Evolutionary conservation across 1,284 basidiomycete genomes (phyloP).

Genomic region (Ceraceosorus bombacis): DNA sequence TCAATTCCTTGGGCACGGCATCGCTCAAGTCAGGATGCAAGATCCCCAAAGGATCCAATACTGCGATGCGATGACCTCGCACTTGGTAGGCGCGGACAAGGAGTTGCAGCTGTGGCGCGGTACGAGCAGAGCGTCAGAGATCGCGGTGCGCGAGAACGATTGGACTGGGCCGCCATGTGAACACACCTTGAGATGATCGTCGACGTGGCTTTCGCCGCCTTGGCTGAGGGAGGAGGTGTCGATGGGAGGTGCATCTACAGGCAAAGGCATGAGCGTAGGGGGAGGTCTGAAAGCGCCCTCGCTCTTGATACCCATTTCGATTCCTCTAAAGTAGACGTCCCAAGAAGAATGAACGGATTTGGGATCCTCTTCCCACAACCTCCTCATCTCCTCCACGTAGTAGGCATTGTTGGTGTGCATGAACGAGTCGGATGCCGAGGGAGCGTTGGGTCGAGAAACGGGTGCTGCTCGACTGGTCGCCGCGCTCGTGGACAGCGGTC

Average conservation of each 20-base stretch:
- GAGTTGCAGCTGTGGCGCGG: conserved; percentile 67
- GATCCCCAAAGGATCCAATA: conserved; percentile 90
- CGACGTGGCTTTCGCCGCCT: conserved; percentile 64
- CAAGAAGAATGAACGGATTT: conserved; percentile 88
- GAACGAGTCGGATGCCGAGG: conserved; percentile 7
- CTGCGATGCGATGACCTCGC: conserved; percentile 89
- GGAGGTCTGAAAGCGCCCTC: conserved; percentile 77
- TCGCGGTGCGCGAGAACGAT: neutral
- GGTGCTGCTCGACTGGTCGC: too few species aligned
- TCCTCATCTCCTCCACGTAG: conserved; percentile 75
- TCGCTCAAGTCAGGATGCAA: conserved; percentile 70
- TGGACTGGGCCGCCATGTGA: neutral
- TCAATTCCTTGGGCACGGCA: conserved; percentile 42
- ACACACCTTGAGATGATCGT: conserved; percentile 84
- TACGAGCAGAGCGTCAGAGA: conserved; percentile 6
- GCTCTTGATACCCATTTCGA: conserved; percentile 80
- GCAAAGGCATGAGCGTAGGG: conserved; percentile 60
- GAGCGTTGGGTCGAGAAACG: conserved; percentile 2
- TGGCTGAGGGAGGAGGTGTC: conserved; percentile 54
- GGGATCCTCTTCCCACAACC: conserved; percentile 57
- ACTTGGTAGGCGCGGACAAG: conserved; percentile 92
- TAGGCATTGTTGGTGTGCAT: conserved; percentile 71
- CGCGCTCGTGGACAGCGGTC: too few species aligned
- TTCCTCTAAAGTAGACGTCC: conserved; percentile 87
- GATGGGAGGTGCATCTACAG: conserved; percentile 72